Evolutionary conservation across 2,329 filamentous ascomycete genomes (phyloP).

Genomic region (Scedosporium apiospermum): DNA sequence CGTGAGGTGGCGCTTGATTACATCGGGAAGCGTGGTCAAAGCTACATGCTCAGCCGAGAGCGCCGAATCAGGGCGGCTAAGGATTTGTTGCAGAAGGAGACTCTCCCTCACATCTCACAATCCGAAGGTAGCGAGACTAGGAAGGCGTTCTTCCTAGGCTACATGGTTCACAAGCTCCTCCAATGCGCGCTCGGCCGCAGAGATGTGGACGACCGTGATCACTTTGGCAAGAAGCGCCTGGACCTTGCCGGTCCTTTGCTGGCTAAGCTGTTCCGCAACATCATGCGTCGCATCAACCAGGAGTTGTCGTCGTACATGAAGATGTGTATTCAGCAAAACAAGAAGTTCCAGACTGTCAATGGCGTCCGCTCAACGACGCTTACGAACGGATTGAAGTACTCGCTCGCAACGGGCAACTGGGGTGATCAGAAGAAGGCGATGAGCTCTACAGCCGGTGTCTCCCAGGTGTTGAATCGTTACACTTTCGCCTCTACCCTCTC

Average conservation of each 20-base stretch:
- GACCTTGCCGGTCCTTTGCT: slow-evolving; percentile 91
- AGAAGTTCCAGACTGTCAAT: slow-evolving; percentile 82
- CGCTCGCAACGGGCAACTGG: slow-evolving; percentile 96
- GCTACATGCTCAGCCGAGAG: slow-evolving; percentile 61
- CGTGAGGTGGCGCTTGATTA: slow-evolving; percentile 89
- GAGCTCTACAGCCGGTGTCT: slow-evolving; percentile 91
- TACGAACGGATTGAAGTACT: slow-evolving; percentile 92
- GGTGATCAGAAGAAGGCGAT: slow-evolving; percentile 98
- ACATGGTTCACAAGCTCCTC: slow-evolving; percentile 95
- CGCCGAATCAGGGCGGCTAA: slow-evolving; percentile 87
- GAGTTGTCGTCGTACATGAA: slow-evolving; percentile 89
- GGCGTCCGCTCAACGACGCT: slow-evolving; percentile 87
- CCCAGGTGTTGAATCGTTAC: slow-evolving; percentile 94
- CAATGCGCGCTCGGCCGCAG: slow-evolving; percentile 88
- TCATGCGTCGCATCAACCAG: slow-evolving; percentile 83
- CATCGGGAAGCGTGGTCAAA: slow-evolving; percentile 83
- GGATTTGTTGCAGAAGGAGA: slow-evolving; percentile 94
- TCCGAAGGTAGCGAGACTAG: slow-evolving; percentile 87
- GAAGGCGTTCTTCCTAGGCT: slow-evolving; percentile 96
- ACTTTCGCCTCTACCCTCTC: slow-evolving; percentile 95
- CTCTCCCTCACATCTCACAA: slow-evolving; percentile 93
- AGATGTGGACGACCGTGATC: slow-evolving; percentile 94
- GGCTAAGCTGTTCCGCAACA: slow-evolving; percentile 88
- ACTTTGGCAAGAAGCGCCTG: slow-evolving; percentile 97
- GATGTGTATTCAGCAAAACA: slow-evolving; percentile 79